Conservation (phyloP, 164 flowering plant species). For the Tetrastigma voinierianum region DNA sequence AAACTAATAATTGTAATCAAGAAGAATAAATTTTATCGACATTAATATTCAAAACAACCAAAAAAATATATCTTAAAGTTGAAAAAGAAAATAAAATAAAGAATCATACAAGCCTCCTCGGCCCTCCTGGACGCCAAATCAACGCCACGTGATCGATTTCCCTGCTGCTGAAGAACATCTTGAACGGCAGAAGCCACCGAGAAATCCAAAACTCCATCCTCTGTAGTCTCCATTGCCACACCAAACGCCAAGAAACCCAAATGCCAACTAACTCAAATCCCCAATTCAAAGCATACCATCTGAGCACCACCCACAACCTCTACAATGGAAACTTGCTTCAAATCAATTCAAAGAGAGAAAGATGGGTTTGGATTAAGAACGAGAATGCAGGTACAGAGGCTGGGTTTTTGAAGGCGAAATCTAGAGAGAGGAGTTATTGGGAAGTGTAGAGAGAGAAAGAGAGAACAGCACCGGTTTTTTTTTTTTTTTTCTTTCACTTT, state of each 20-base stretch:
- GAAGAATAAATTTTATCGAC: no score
- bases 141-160: slow-evolving; percentile 32
- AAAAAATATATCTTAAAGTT: not conserved
- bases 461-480: not conserved
- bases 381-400: slow-evolving; percentile 1
- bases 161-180: slow-evolving; percentile 63
- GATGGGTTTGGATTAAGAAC: not conserved
- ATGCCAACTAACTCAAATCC: not conserved
- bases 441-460: slow-evolving; percentile 10
- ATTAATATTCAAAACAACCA: not conserved
- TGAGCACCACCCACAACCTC: no score
- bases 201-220: slow-evolving; percentile 38
- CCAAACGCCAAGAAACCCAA: not conserved
- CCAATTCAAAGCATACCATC: not conserved
- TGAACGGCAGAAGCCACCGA: slow-evolving; percentile 60
- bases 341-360: not conserved
- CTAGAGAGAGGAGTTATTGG: slow-evolving; percentile 3
- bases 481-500: not conserved
- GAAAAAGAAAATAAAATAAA: slow-evolving; percentile 6
- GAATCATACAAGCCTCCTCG: slow-evolving; percentile 64
- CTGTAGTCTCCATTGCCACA: slow-evolving; percentile 37
- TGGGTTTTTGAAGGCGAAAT: not conserved
- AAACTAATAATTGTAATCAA: no score
- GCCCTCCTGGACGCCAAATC: slow-evolving; percentile 59
- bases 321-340: not conserved